Conservation (phyloP, 1,284 basidiomycete genomes). For the Leccinum proximum region DNA sequence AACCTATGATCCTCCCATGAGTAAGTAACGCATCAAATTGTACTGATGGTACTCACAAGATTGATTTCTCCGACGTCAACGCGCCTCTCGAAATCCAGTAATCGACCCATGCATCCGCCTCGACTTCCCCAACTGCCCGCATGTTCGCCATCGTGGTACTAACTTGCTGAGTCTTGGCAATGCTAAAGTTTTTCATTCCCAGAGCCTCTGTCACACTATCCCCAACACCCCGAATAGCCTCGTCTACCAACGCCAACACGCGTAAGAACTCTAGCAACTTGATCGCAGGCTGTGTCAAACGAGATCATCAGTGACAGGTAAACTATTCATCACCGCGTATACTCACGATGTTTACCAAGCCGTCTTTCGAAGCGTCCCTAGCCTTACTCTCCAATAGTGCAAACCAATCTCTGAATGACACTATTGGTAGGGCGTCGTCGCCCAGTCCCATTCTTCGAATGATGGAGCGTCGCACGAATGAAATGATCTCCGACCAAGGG, state of each 20-base stretch:
- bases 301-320: background rate
- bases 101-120: slow-evolving; percentile 11
- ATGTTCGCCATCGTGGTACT: slow-evolving; percentile 2
- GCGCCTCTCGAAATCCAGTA: background rate
- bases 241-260: background rate
- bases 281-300: background rate
- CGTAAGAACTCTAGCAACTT: background rate
- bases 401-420: background rate
- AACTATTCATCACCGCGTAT: no score
- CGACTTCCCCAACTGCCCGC: slow-evolving; percentile 1
- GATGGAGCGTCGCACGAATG: background rate
- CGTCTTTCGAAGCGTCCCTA: background rate
- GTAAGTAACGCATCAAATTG: no score
- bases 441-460: background rate
- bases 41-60: no score
- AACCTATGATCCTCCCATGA: no score
- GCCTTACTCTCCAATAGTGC: background rate
- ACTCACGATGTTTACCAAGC: background rate
- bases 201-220: no score
- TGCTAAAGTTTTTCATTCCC: no score
- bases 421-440: background rate
- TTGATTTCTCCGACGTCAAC: no score
- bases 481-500: background rate
- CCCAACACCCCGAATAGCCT: background rate
- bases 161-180: background rate